Evolutionary conservation across 495 filamentous ascomycete genomes (phyloP).

Genomic region (Aspergillus nidulans): DNA sequence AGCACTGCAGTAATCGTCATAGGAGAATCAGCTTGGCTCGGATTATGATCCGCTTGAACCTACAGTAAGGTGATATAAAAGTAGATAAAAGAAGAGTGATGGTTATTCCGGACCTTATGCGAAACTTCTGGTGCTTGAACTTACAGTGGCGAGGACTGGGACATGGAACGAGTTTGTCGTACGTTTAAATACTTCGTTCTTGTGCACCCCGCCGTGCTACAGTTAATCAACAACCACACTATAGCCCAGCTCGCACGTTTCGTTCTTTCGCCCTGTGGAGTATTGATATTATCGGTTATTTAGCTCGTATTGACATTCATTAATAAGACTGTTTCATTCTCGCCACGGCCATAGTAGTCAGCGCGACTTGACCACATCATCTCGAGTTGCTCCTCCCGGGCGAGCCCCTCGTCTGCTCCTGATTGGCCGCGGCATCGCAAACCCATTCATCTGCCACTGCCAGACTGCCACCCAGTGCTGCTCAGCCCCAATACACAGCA

Average conservation of each 20-base stretch:
- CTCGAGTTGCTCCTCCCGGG: conserved; percentile 4
- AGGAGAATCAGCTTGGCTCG: conserved; percentile 1
- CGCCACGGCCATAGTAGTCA: background rate
- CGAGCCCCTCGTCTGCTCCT: conserved; percentile 17
- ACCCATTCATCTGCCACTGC: background rate
- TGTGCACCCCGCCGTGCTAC: background rate
- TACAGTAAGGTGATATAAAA: background rate
- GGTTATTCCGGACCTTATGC: background rate
- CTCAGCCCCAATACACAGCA: conserved; percentile 27
- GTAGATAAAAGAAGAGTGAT: background rate
- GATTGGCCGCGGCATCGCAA: conserved; percentile 19
- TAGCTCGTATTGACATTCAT: background rate
- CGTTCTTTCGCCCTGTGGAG: background rate
- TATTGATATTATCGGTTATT: background rate
- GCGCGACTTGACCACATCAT: background rate
- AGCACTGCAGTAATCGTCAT: conserved; percentile 10
- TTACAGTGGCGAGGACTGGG: background rate
- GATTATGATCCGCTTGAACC: background rate
- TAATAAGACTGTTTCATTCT: background rate
- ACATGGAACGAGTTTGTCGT: background rate
- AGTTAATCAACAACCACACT: background rate
- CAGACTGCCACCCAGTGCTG: background rate
- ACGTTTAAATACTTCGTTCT: background rate
- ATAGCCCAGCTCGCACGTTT: background rate
- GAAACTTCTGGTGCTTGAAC: background rate